phyloP scores from a whole-genome alignment of 2,329 filamentous ascomycete genomes.

The Purpureocillium lavendulum region DNA sequence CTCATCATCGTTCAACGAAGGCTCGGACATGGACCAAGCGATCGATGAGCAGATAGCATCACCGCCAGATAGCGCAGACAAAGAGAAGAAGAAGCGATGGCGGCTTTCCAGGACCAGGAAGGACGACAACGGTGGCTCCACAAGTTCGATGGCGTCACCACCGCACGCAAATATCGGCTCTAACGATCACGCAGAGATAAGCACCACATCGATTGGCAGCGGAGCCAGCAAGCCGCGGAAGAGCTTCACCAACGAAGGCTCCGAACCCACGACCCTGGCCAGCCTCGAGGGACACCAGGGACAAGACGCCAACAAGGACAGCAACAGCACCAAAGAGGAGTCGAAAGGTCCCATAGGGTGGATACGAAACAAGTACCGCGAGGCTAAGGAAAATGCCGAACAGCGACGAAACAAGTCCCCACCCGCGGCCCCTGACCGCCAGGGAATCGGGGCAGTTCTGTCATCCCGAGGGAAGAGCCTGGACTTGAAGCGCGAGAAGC shows the following conservation, averaged over 20 bases:
- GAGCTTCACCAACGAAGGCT: constrained; percentile 43
- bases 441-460: constrained; percentile 17
- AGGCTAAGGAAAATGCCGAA: constrained; percentile 48
- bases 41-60: constrained; percentile 43
- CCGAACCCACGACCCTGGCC: constrained; percentile 30
- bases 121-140: constrained; percentile 42
- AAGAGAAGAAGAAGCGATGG: constrained; percentile 61
- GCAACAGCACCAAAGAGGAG: constrained; percentile 36
- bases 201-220: constrained; percentile 61
- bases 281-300: constrained; percentile 29
- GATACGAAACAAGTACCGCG: constrained; percentile 53
- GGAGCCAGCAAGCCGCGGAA: constrained; percentile 38
- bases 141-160: constrained; percentile 31
- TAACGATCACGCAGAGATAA: constrained; percentile 56
- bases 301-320: constrained; percentile 23
- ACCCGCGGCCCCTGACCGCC: constrained; percentile 28
- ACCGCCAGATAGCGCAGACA: constrained; percentile 43
- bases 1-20: constrained; percentile 70
- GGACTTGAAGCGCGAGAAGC: constrained; percentile 33
- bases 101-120: constrained; percentile 61
- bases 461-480: constrained; percentile 37
- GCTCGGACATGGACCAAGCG: constrained; percentile 68
- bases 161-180: constrained; percentile 44
- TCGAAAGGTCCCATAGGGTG: constrained; percentile 44
- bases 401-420: constrained; percentile 49